Base-by-base conservation (phyloP, 768 basidiomycete genomes). In the Flagelloscypha sp. region DNA sequence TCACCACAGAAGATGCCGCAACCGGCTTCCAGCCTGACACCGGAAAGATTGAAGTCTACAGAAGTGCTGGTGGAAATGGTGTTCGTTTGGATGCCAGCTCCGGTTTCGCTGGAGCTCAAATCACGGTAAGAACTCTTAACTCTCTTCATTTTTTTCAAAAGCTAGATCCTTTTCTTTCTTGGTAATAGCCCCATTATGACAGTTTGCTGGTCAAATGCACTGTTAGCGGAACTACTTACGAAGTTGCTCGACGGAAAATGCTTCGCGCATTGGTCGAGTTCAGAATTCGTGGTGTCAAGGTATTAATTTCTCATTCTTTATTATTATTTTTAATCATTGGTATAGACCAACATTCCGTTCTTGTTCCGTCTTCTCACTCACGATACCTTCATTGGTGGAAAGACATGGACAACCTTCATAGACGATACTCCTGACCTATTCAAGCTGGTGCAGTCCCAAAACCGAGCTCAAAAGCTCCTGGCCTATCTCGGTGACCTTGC, bases 341-440 rank as follows among this genome's bases (percentile, higher is more conserved):
- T 25, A 6, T 42, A 93, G 89, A 99, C 95, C 48, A 98, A 98
- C 61, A 98, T 98, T 47, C 95, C 95, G 10, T 99, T 99, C 85
- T 65, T 99, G 48, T 97, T 99, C 78, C 86, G 94, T 41, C 76
- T 99, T 18, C 70, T 99, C 46, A 98, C 95, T 4, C 88, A 98
- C 60, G 90, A 93, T 49, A 76, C 92, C 48, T 99, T 95, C 64
- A 85, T 97, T 46, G 82, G 76, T 24, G 94, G 94, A 40, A 87
- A 92, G 67, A 95, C 95, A 7, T 99, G 95, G 95, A 99, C 95
- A 2, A 99, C 95, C 17, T 98, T 99, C 70, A 98, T 99, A 60
- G 95, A 99, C 52, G 95, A 99, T 60, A 97, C 94, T 1, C 93
- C 90, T n/a, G 92, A 97, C 54, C 77, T 99, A 44, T 99, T 98